Evolutionary conservation across 2,329 filamentous ascomycete genomes (phyloP).

Genomic region (Penicillium sumatraense): DNA sequence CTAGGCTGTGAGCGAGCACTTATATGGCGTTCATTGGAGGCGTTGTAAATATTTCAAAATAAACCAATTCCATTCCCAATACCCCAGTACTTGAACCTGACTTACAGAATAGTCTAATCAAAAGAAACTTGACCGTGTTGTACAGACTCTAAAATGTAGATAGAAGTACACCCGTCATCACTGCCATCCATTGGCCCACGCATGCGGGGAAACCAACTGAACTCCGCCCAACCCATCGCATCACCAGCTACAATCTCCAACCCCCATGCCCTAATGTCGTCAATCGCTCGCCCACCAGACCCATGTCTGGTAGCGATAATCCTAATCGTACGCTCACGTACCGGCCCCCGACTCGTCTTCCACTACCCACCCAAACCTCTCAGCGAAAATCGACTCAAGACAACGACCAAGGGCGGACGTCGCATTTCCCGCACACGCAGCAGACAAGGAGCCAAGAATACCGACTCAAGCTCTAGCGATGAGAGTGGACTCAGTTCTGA

Average conservation of each 20-base stretch:
- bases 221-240: constrained; percentile 23
- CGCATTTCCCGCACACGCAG: constrained; percentile 39
- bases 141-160: no score
- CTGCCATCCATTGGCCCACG: constrained; percentile 3
- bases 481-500: constrained; percentile 44
- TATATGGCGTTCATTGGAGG: constrained; percentile 18
- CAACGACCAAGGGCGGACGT: constrained; percentile 37
- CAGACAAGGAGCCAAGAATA: constrained; percentile 35
- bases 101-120: no score
- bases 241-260: constrained; percentile 16
- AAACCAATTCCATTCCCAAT: constrained; percentile 10
- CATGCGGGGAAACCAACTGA: constrained; percentile 23
- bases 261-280: constrained; percentile 44
- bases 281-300: constrained; percentile 54
- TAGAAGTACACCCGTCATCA: no score
- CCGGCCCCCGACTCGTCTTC: constrained; percentile 82
- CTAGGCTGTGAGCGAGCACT: constrained; percentile 3
- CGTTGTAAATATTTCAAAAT: constrained; percentile 25
- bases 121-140: no score
- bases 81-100: no score
- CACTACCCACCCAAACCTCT: constrained; percentile 74
- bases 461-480: constrained; percentile 45
- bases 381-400: constrained; percentile 42
- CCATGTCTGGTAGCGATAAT: constrained; percentile 70
- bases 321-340: constrained; percentile 74